Percentiles rank a stretch among this genome's conserved stretches.
Evolutionary conservation across 2,329 filamentous ascomycete species (phyloP).

Genomic region (Diaporthe batatas): DNA sequence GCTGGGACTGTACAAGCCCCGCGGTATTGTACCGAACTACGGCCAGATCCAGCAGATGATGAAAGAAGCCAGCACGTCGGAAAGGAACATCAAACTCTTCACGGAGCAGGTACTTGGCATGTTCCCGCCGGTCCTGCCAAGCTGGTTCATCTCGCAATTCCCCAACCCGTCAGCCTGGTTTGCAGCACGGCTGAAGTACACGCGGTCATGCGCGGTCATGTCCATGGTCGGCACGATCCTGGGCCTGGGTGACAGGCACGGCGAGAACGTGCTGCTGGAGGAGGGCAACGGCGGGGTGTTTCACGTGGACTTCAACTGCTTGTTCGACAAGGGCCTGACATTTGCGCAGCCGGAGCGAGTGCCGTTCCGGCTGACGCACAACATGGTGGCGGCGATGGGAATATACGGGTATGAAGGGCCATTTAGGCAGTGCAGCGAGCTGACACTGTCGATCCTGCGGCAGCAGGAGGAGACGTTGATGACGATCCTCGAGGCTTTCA

Average conservation of each 20-base stretch:
- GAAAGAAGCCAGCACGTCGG: slow-evolving; percentile 72
- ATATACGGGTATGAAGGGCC: slow-evolving; percentile 94
- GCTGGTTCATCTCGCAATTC: slow-evolving; percentile 97
- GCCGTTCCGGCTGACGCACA: slow-evolving; percentile 96
- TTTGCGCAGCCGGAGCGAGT: slow-evolving; percentile 96
- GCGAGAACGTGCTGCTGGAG: slow-evolving; percentile 96
- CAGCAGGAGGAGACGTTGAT: slow-evolving; percentile 97
- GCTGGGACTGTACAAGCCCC: slow-evolving; percentile 80
- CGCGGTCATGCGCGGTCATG: slow-evolving; percentile 96
- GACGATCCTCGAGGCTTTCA: slow-evolving; percentile 96
- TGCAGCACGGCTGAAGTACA: slow-evolving; percentile 87
- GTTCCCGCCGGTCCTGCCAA: slow-evolving; percentile 87
- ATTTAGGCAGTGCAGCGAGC: slow-evolving; percentile 90
- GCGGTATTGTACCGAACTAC: slow-evolving; percentile 79
- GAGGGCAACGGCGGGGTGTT: slow-evolving; percentile 94
- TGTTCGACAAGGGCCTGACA: slow-evolving; percentile 97
- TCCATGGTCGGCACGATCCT: slow-evolving; percentile 99
- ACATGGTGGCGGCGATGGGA: slow-evolving; percentile 98
- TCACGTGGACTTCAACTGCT: slow-evolving; percentile 99
- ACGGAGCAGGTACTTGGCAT: slow-evolving; percentile 72
- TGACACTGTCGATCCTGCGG: slow-evolving; percentile 85
- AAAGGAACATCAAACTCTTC: slow-evolving; percentile 78
- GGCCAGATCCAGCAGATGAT: slow-evolving; percentile 71
- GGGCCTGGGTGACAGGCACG: slow-evolving; percentile 93
- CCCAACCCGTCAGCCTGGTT: slow-evolving; percentile 96